These are phyloP conservation scores for Aeminium ludgeri DNA, from an alignment of 495 filamentous ascomycete genomes.

Conservation along the genomic window DNA sequence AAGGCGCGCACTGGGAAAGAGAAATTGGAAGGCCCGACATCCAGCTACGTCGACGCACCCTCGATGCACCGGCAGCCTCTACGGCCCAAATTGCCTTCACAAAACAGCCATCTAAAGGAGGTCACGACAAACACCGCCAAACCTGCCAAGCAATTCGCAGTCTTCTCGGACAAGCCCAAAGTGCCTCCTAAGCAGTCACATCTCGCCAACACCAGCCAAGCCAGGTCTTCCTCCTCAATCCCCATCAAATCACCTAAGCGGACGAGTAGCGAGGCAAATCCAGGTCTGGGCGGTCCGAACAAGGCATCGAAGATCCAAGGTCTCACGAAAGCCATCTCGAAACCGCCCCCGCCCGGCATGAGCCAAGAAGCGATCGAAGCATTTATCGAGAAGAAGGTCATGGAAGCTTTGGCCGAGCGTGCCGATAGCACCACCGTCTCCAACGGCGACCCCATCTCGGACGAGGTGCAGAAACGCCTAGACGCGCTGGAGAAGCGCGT, in stretches of 20 bases:
- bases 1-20: constrained; percentile 5
- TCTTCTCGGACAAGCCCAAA: constrained; percentile 57
- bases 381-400: constrained; percentile 78
- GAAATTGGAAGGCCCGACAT: constrained; percentile 28
- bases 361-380: constrained; percentile 56
- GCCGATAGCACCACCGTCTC: constrained; percentile 19
- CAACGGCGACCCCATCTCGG: constrained; percentile 4
- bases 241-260: constrained; percentile 11
- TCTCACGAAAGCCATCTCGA: too few species aligned
- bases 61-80: constrained; percentile 55
- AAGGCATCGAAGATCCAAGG: too few species aligned
- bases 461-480: constrained; percentile 44
- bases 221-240: constrained; percentile 2
- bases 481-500: constrained; percentile 74
- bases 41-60: constrained; percentile 22
- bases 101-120: constrained; percentile 44
- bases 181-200: constrained; percentile 22
- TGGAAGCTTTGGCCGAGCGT: constrained; percentile 65
- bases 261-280: constrained; percentile 11
- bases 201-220: constrained; percentile 17
- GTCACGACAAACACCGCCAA: constrained; percentile 40
- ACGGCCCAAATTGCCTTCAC: constrained; percentile 45
- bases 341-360: constrained; percentile 28
- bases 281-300: constrained; percentile 13
- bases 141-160: constrained; percentile 62